Base-by-base conservation (phyloP, 768 basidiomycete genomes). In the Hericium alpestre region DNA sequence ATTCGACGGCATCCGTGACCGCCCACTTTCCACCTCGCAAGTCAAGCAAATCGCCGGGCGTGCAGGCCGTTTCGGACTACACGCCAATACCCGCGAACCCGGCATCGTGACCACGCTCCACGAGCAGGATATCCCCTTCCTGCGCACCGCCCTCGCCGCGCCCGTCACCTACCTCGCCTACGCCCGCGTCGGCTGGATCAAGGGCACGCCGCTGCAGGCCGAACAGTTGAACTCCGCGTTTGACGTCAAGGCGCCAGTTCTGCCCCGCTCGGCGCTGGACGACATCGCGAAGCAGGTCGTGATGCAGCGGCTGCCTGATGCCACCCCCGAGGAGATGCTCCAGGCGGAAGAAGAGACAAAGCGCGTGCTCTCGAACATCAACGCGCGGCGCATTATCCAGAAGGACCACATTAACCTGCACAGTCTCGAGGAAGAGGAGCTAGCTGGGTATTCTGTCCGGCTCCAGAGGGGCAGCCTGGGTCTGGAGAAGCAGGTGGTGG, bases 31-130 rank as follows among this genome's bases (percentile, higher is more conserved):
- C 0, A 68, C 78, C 3, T 89, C 93, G 0, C 84, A 88, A 62
- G 80, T 90, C 67, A 96, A 96, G 68, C 95, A 97, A 68, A 96
- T 98, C 50, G 93, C 88, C 1, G 93, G 94, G 6, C 81, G 95
- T 41, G 94, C 95, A 0, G 95, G 94, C 12, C 86, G 95, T 2
- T 98, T 81, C 67, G 90, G 90, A 2, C 69, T 88, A 46, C 82
- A 85, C 27, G 71, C 66, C 22, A 66, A 65, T 38, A 72, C 74
- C 40, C 64, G 62, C 56, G 67, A 77, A 1, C 80, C 77, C 7
- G 93, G 94, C 22, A 75, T 77, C 37, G 86, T 83, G 8, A 93
- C 93, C 0, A 87, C 92, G 0, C 66, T 95, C n/a, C 67, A 75
- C 46, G 66, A 72, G 2, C 65, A 71, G 1, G 90, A 93, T 66